Base-by-base conservation (phyloP, 805 yeast species). In the Debaryomyces maramus region DNA sequence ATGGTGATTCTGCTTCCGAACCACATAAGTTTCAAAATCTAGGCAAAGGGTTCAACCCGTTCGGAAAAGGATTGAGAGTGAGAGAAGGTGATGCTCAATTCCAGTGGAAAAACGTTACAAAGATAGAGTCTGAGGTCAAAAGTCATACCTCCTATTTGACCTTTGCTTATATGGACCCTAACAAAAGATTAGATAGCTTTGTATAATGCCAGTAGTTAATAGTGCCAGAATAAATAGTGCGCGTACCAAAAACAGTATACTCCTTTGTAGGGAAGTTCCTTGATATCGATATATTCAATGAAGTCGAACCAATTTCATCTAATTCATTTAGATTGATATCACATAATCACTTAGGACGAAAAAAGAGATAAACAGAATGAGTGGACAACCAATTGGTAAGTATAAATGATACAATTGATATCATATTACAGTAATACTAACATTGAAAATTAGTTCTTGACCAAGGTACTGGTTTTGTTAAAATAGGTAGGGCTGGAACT, bases 381-480 rank as follows among this genome's bases (percentile, higher is more conserved):
- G 50, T 44, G 60, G 52, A 36, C 42, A 45, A 34, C 65, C 65
- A 51, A 60, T 60, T 51, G 65, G 65, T 60, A 58, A 29, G 65
- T 60, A 33, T 20, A 9, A 8, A 6, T 10, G 10, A 6, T 9
- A 36, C 14, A 21, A 10, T 29, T 15, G 29, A 30, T 29, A 11
- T 33, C 27, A 10, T 9, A 26, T 28, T 21, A 26, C 11, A n/a
- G 14, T 14, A 3, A 6, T 5, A 33, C 18, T 17, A 30, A 26
- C 20, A 27, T 16, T 31, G 21, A 21, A 31, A 24, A 34, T 32
- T 55, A 78, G 99, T 93, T 53, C 87, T 93, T 53, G 99, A 93
- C 71, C 98, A 93, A 72, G 99, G 99, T 71, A 93, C 99, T 36
- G 99, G 99, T 42, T 93, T 93, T 61, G 97, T 91, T 39, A 91